A percentile compares a stretch with the other conserved stretches of the same genome.
Evolutionary conservation across 768 basidiomycete genomes (phyloP).

Genomic region (Leccinum longicurvipes): DNA sequence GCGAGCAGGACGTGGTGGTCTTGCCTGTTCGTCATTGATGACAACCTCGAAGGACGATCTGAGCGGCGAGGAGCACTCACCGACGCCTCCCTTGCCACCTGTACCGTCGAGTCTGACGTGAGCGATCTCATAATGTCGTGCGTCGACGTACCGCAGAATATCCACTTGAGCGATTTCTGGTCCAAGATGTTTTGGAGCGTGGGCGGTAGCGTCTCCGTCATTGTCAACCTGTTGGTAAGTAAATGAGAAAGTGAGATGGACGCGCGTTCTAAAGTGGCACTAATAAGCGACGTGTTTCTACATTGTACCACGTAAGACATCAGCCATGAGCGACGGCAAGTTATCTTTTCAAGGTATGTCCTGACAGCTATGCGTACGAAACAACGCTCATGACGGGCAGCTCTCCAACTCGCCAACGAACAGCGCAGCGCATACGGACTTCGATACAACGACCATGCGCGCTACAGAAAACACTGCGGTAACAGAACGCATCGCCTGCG

Average conservation of each 20-base stretch:
- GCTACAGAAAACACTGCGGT: constrained; percentile 93
- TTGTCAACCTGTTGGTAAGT: constrained; percentile 24
- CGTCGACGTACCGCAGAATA: constrained; percentile 83
- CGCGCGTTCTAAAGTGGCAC: constrained; percentile 19
- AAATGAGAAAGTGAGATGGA: constrained; percentile 10
- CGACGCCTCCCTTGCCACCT: constrained; percentile 99
- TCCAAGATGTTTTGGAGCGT: constrained; percentile 94
- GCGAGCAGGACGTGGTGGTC: constrained; percentile 95
- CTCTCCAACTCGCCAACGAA: constrained; percentile 79
- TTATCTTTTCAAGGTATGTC: constrained; percentile 42
- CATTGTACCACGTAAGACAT: constrained; percentile 6
- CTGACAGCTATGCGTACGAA: background rate
- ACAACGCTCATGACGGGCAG: constrained; percentile 38
- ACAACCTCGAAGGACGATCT: background rate
- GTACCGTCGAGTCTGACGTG: constrained; percentile 6
- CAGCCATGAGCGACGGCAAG: constrained; percentile 24
- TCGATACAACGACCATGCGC: constrained; percentile 82
- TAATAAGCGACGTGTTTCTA: constrained; percentile 16
- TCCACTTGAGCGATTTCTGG: constrained; percentile 94
- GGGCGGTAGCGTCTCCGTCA: constrained; percentile 66
- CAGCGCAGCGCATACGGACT: constrained; percentile 90
- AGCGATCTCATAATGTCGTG: constrained; percentile 13
- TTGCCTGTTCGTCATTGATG: constrained; percentile 59
- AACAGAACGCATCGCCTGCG: constrained; percentile 88
- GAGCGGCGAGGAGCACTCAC: constrained; percentile 44